Evolutionary conservation across 2,329 filamentous ascomycete species (phyloP).

Genomic region (Epichloe baconii): DNA sequence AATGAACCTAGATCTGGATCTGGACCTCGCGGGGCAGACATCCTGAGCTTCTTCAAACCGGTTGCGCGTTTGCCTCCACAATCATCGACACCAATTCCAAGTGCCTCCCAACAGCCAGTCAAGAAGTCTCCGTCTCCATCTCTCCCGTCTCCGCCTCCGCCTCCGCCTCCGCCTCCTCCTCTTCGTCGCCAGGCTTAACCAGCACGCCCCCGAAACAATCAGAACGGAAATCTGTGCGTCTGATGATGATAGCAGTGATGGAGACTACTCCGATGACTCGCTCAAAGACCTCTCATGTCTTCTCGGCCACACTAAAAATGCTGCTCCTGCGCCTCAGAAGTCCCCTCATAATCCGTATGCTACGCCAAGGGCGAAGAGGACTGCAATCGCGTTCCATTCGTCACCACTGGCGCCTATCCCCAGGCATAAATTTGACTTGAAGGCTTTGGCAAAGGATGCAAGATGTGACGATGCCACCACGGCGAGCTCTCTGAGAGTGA

Average conservation of each 20-base stretch:
- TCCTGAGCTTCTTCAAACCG: slow-evolving; percentile 27
- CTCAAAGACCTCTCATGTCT: slow-evolving; percentile 35
- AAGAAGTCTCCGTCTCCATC: neutral
- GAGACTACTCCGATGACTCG: slow-evolving; percentile 40
- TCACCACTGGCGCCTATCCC: slow-evolving; percentile 38
- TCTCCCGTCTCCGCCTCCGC: slow-evolving; percentile 10
- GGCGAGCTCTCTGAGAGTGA: slow-evolving; percentile 36
- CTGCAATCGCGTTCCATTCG: slow-evolving; percentile 24
- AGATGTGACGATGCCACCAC: slow-evolving; percentile 45
- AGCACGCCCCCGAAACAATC: slow-evolving; percentile 13
- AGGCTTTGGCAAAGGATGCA: slow-evolving; percentile 46
- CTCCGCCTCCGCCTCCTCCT: slow-evolving; percentile 13
- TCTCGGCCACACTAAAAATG: slow-evolving; percentile 14
- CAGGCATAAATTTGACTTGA: slow-evolving; percentile 51
- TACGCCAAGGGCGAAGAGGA: slow-evolving; percentile 36
- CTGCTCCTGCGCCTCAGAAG: slow-evolving; percentile 1
- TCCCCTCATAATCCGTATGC: slow-evolving; percentile 14
- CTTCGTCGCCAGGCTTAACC: slow-evolving; percentile 14
- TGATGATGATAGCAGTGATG: slow-evolving; percentile 55
- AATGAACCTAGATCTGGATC: neutral
- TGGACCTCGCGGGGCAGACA: slow-evolving; percentile 14
- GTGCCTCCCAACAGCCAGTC: slow-evolving; percentile 1
- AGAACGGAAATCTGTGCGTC: slow-evolving; percentile 48
- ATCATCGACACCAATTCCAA: slow-evolving; percentile 3
- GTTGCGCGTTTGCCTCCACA: slow-evolving; percentile 8